Percentiles rank a stretch among this genome's conserved stretches.
Evolutionary conservation across 768 basidiomycete genomes (phyloP).

Genomic region (Tylopilus cervinicoccineus): DNA sequence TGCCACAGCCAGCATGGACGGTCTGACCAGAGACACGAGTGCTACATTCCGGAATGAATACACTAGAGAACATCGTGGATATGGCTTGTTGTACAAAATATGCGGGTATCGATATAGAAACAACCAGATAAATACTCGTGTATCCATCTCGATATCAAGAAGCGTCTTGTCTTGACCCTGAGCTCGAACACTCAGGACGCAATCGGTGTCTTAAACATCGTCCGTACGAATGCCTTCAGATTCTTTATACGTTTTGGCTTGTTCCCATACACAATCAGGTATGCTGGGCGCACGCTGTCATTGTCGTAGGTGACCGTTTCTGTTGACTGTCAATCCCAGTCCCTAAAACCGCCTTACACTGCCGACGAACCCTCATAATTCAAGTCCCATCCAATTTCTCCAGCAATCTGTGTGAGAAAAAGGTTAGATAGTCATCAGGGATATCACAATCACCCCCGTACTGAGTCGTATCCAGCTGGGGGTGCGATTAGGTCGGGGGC

Average conservation of each 20-base stretch:
- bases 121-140: slow-evolving; percentile 10
- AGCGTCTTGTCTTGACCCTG: background rate
- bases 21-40: no score
- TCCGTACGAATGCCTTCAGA: slow-evolving; percentile 27
- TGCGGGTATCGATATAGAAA: slow-evolving; percentile 14
- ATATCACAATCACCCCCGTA: slow-evolving; percentile 31
- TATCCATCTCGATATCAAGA: background rate
- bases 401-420: slow-evolving; percentile 44
- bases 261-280: slow-evolving; percentile 56
- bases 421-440: background rate
- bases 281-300: slow-evolving; percentile 65
- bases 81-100: slow-evolving; percentile 15
- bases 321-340: slow-evolving; percentile 6
- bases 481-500: slow-evolving; percentile 45
- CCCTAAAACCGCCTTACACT: background rate
- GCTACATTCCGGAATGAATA: background rate
- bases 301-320: slow-evolving; percentile 67
- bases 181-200: slow-evolving; percentile 14
- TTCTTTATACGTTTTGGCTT: slow-evolving; percentile 16
- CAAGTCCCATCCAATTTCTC: slow-evolving; percentile 58
- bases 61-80: slow-evolving; percentile 10
- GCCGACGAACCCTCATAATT: slow-evolving; percentile 48
- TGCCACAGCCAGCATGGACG: no score
- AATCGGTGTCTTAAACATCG: slow-evolving; percentile 31
- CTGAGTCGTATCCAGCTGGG: slow-evolving; percentile 58